Base-by-base conservation (phyloP, 768 basidiomycete genomes). In the Termitomyces sp. region DNA sequence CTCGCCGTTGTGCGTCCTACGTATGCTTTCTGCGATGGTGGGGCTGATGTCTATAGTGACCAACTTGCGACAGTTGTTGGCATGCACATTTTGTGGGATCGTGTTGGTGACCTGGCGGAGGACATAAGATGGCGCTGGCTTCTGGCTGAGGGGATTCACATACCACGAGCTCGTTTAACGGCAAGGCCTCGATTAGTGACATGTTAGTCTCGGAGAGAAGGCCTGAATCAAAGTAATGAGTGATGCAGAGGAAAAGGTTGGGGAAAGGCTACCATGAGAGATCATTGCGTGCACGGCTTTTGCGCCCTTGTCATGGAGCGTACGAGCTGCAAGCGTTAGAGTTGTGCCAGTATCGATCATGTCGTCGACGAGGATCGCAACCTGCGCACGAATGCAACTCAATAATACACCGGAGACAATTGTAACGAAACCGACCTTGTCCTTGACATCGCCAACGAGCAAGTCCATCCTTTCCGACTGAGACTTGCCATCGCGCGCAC, bases 301-400 rank as follows among this genome's bases (percentile, higher is more conserved):
- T 6, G 94, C 96, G 22, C 97, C 97, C 59, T 88, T 89, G 65
- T 97, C 94, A 50, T 87, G 77, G 47, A 99, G 78, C n/a, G 92
- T 90, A 46, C 84, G 83, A 7, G 86, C 86, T 12, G 97, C 97
- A 14, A 96, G 75, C 14, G 84, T 78, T 30, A 98, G 79, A n/a
- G 97, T 98, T 38, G 78, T 81, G 13, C 95, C 96, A 6, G 92
- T 93, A 70, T 99, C 97, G 67, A 97, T 89, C 96, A 99, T 98
- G 68, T 99, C 97, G 70, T 99, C 97, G 35, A 99, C 92, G 47
- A 99, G 81, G 67, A 99, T 92, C 40, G 92, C 94, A 54, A 94
- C 82, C 90, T 94, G 50, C 30, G 6, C 53, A 59, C 50, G 33
- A 57, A 45, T 18, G 35, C 3, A 22, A 35, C 8, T 42, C 12